phyloP scores from a whole-genome alignment of 768 basidiomycete species.

The Russula brevipes region DNA sequence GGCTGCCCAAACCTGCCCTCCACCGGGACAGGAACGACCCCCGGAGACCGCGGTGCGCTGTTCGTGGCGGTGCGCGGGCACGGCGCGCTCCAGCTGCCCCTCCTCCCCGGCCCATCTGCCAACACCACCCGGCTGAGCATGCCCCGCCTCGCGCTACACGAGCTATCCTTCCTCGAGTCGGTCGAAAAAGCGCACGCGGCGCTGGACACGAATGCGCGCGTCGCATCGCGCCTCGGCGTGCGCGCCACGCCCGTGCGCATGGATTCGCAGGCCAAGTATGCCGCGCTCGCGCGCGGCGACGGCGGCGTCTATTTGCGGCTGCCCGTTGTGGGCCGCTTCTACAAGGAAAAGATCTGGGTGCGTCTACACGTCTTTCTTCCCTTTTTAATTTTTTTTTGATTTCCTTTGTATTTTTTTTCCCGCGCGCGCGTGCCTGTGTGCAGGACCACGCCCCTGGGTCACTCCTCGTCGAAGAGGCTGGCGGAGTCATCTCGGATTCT shows the following conservation, averaged over 20 bases:
- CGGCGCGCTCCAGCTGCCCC: constrained; percentile 68
- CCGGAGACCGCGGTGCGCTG: constrained; percentile 50
- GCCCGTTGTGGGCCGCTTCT: constrained; percentile 62
- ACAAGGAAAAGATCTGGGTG: constrained; percentile 96
- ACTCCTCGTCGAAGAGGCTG: constrained; percentile 82
- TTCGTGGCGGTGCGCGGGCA: constrained; percentile 86
- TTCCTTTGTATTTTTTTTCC: background rate
- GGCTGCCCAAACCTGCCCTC: constrained; percentile 82
- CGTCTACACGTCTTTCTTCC: constrained; percentile 16
- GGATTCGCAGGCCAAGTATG: constrained; percentile 97
- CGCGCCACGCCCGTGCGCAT: constrained; percentile 67
- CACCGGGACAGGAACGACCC: background rate
- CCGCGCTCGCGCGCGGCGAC: constrained; percentile 68
- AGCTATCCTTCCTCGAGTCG: constrained; percentile 77
- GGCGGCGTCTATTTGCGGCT: constrained; percentile 61
- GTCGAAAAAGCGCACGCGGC: constrained; percentile 90
- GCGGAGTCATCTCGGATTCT: constrained; percentile 83
- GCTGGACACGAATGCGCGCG: constrained; percentile 74
- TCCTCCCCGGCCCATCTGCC: constrained; percentile 37
- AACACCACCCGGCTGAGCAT: constrained; percentile 47
- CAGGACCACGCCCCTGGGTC: constrained; percentile 90
- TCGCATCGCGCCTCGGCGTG: constrained; percentile 42
- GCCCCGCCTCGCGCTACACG: constrained; percentile 41
- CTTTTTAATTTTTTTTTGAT: too few species aligned
- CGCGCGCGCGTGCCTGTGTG: too few species aligned